Base-by-base conservation (phyloP, 306 rosid genomes). In the Ceratonia siliqua region DNA sequence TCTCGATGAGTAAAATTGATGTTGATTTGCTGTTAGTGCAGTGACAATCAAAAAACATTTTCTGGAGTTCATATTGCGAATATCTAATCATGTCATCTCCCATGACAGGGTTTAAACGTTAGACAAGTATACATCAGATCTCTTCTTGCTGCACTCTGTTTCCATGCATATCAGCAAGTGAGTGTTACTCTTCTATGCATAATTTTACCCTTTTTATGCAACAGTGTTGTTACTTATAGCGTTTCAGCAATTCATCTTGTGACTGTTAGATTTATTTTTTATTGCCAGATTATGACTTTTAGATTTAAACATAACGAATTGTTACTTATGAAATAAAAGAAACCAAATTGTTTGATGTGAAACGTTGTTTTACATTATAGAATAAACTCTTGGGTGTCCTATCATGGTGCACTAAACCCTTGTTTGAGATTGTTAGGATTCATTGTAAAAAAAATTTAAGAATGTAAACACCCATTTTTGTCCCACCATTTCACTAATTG, bases 161-260 rank as follows among this genome's bases (percentile, higher is more conserved):
- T 92, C 90, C 99, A 95, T 75, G 99, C 99, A 22, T 95, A 95
- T 82, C 99, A 95, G 76, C 99, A 95, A 87, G 99, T 92, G 70
- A 80, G 88, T 62, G 77, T 42, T 32, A 62, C 28, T 63, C 35
- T 75, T 75, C 75, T 62, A 14, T 66, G 74, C 58, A 43, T 67
- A 28, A 10, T 35, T 38, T 7, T 27, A 3, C 52, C 78, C 45
- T 30, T 14, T 32, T 24, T 33, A 8, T 58, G 18, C 52, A 33
- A 28, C 10, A 32, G 53, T 42, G 42, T 14, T 62, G 42, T 21
- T 41, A 30, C 38, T 42, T 5, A 5, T 21, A 42, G 64, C 59
- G 25, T 63, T 20, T 27, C 66, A 17, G 48, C 25, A 39, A 57
- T 64, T 41, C 27, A 62, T 70, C 42, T 57, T 49, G 52, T 67